A percentile compares a stretch with the other conserved stretches of the same genome.
Conservation (phyloP, 306 rosid species). For the Glycyrrhiza uralensis region DNA sequence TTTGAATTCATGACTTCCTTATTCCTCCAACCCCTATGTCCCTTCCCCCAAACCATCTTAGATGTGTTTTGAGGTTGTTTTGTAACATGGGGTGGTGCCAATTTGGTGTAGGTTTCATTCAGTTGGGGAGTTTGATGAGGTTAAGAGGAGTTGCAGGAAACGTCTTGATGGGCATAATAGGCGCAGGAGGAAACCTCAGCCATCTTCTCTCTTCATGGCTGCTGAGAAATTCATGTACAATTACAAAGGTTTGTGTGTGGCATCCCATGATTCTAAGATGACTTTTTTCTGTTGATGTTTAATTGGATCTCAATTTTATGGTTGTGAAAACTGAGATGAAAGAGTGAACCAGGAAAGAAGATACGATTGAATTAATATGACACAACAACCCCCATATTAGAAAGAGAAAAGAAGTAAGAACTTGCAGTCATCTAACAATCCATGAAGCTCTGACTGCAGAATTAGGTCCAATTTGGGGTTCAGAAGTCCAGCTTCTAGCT, state of each 20-base stretch:
- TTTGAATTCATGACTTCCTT: too few relatives aligned
- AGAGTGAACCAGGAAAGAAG: background rate
- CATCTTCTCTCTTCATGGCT: slow-evolving; percentile 51
- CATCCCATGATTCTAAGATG: background rate
- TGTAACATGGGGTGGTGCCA: slow-evolving; percentile 18
- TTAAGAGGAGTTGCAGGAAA: slow-evolving; percentile 85
- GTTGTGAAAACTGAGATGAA: background rate
- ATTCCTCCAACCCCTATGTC: too few relatives aligned
- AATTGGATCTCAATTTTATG: background rate
- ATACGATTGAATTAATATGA: background rate
- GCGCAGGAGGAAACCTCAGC: slow-evolving; percentile 82
- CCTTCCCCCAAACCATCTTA: too few relatives aligned
- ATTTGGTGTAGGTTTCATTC: slow-evolving; percentile 71
- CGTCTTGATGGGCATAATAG: slow-evolving; percentile 85
- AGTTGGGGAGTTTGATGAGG: slow-evolving; percentile 79
- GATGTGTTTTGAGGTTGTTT: slow-evolving; percentile 24
- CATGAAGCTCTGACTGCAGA: background rate
- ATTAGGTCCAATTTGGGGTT: too few relatives aligned
- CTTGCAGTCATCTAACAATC: background rate
- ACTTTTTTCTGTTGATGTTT: background rate
- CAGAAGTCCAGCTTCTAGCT: too few relatives aligned
- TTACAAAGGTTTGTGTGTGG: slow-evolving; percentile 52
- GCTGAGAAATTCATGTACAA: slow-evolving; percentile 47
- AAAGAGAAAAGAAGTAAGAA: background rate
- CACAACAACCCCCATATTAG: background rate